phyloP scores from a whole-genome alignment of 139 green algal species.

The Chlamydomonas sphaeroides region DNA sequence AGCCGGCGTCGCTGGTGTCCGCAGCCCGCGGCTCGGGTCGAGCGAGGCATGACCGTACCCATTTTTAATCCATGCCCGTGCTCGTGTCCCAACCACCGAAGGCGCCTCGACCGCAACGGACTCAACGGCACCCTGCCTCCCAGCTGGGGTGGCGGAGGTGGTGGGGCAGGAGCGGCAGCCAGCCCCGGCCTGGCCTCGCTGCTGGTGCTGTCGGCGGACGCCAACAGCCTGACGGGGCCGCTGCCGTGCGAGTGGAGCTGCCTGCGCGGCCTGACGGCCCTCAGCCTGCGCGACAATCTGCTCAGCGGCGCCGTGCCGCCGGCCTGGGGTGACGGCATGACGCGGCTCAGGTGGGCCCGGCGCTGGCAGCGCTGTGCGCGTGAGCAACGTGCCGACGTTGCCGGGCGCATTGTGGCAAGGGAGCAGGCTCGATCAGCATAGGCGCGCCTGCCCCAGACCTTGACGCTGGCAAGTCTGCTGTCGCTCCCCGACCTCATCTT shows the following conservation, averaged over 20 bases:
- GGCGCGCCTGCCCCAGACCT: too few species aligned
- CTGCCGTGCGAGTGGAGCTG: slow-evolving; percentile 1
- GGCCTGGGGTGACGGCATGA: slow-evolving; percentile 16
- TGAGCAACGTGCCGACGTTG: background rate
- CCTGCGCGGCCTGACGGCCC: slow-evolving; percentile 12
- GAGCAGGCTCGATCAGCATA: background rate
- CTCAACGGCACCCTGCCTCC: slow-evolving; percentile 19
- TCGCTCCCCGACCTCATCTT: background rate
- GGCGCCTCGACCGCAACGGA: background rate
- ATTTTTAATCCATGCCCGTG: too few species aligned
- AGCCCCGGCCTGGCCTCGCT: background rate
- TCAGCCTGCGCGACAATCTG: slow-evolving; percentile 15
- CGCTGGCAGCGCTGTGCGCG: background rate
- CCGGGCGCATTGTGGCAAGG: background rate
- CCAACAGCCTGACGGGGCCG: slow-evolving; percentile 4
- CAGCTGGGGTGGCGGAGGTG: background rate
- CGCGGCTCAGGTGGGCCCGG: slow-evolving; percentile 7
- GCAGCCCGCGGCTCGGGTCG: too few species aligned
- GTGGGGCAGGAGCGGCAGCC: background rate
- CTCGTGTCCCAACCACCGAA: background rate
- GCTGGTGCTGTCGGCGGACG: background rate
- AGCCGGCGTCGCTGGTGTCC: too few species aligned
- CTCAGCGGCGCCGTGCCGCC: background rate
- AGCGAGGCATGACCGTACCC: too few species aligned
- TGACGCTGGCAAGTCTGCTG: background rate